Evolutionary conservation across 75 land plant genomes (phyloP), one percentile per base, ranked within the genome.

Genomic region (Azolla pinnata): DNA sequence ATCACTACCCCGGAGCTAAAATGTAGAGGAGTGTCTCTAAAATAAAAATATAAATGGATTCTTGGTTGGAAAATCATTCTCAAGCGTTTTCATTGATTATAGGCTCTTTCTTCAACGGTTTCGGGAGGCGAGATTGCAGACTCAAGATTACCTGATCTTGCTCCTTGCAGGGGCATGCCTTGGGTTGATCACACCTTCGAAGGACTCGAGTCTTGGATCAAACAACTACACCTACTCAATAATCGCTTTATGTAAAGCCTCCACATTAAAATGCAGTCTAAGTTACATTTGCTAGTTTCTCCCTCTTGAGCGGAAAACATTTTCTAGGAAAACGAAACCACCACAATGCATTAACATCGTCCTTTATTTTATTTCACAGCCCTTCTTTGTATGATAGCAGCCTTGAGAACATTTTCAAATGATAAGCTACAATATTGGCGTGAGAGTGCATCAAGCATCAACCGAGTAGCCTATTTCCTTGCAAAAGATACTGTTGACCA

Each of bases 361-460:
- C 14, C 42, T 38, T 38, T 7, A 8, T 38, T 14, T 14, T 38
- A 38, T 38, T 52, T 25, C 10, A 46, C 2, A 93, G 98, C 98
- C 56, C 80, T 93, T 25, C 63, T 93, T 33, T 76, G 87, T 62
- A 93, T 88, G 80, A 85, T 93, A 60, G 58, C 86, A 51, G 85
- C 87, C 33, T 62, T 93, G 68, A 82, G 96, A 61, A 81, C 90
- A 44, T 93, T 93, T 76, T 75, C 96, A 35, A 62, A 69, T 9
- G 96, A 85, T 51, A 93, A 83, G 67, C 73, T 93, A 38, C 74
- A 85, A 12, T 88, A 73, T 60, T 78, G 87, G 87, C 82, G 96
- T 57, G 98, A 93, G 57, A 83, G 85, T 60, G 83, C 87, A 9
- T 74, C 90, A 32, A 90, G 98, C 57, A 85, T 88, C 65, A 93